Conservation (phyloP, 1,139 yeast species). For the Pneumocystis wakefieldiae region DNA sequence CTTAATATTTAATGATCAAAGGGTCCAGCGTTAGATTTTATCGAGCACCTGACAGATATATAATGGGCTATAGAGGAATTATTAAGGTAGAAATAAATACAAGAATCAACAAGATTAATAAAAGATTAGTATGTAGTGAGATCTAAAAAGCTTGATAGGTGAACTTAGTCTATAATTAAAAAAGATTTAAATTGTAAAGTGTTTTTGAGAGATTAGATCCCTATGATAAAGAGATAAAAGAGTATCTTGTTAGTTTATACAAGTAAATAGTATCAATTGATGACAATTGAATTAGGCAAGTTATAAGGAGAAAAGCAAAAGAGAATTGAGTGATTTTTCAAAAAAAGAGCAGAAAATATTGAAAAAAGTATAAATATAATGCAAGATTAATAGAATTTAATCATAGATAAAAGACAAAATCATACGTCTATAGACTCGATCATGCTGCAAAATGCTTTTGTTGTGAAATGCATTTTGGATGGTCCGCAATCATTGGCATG, state of each 20-base stretch:
- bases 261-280: neutral
- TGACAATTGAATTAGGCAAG: neutral
- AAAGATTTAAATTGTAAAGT: neutral
- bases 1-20: too few relatives aligned
- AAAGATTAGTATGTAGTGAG: neutral
- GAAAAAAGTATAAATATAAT: neutral
- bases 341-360: neutral
- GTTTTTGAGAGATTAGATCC: neutral
- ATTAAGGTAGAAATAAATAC: neutral
- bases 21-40: too few relatives aligned
- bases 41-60: too few relatives aligned
- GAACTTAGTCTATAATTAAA: neutral
- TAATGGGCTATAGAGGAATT: too few relatives aligned
- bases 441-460: conserved; percentile 6
- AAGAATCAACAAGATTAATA: too few relatives aligned
- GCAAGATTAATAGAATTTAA: neutral
- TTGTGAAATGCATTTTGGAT: conserved; percentile 24
- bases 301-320: neutral
- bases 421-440: conserved; percentile 9
- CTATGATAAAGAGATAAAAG: neutral
- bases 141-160: neutral
- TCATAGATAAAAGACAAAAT: neutral
- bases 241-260: neutral
- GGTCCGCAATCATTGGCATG: conserved; percentile 63
- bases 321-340: neutral